Evolutionary conservation across 2,329 filamentous ascomycete genomes (phyloP), one percentile per base, ranked within the genome.

Genomic region (Botrytis fragariae): DNA sequence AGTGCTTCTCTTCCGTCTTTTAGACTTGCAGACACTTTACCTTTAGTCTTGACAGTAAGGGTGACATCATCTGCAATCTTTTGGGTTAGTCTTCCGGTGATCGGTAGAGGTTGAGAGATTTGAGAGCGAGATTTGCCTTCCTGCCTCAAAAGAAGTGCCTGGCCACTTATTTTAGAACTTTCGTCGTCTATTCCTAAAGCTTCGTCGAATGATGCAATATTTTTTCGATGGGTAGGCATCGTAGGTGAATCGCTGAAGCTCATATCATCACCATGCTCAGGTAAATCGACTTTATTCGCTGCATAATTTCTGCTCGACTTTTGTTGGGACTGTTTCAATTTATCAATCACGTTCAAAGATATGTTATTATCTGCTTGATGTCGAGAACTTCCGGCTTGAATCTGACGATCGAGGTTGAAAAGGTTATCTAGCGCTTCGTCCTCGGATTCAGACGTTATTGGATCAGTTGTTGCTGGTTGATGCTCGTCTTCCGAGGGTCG

Each of bases 161-260:
- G 54, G 1, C 12, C 44, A 63, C 25, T 29, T 20, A 18, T 29
- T 48, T 60, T 10, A 22, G 6, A 9, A 48, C n/a, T 22, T 37
- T n/a, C 20, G 9, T 37, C 60, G 16, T 32, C 44, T 39, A 25
- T 18, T 42, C 32, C 60, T 64, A 9, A 29, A 44, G n/a, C 20
- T 22, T 69, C 37, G 39, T 20, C 29, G 8, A 44, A 25, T 18
- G 44, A 22, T 54, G 39, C 18, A 14, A 22, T 1, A 42, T n/a
- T 32, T 29, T 32, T 44, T 35, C 12, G 39, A 8, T 29, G 22
- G 9, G n/a, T 16, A 35, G 25, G 20, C 25, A 71, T 22, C 18
- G 42, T 60, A 59, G 71, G 45, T 29, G 71, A 68, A 48, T 72
- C 29, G 1, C 39, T n/a, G 39, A 60, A 48, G 44, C 37, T 64